phyloP scores from a whole-genome alignment of 208 protist species.

The Trypanosoma conorhini region DNA sequence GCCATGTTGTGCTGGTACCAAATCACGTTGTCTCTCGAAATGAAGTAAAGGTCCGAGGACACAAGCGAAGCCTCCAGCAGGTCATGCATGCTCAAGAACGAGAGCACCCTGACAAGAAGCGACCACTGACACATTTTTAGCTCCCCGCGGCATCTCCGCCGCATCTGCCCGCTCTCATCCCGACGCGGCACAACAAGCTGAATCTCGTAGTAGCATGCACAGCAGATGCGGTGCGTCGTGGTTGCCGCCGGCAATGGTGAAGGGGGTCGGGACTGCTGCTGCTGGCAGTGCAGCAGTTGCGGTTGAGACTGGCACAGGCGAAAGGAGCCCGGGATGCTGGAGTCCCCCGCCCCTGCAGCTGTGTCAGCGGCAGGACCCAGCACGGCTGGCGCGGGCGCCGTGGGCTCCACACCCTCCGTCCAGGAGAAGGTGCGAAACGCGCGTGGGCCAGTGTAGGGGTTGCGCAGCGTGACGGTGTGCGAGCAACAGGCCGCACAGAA shows the following conservation, averaged over 20 bases:
- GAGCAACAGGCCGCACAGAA: slow-evolving; percentile 82
- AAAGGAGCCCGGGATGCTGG: neutral
- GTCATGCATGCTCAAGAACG: slow-evolving; percentile 57
- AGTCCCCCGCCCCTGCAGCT: neutral
- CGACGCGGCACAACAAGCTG: slow-evolving; percentile 81
- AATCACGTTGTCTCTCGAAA: slow-evolving; percentile 82
- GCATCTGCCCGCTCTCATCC: slow-evolving; percentile 53
- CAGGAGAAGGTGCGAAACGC: neutral
- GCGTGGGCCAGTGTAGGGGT: neutral
- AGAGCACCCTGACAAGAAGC: slow-evolving; percentile 76
- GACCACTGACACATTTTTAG: slow-evolving; percentile 82
- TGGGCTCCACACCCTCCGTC: neutral
- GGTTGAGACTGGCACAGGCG: neutral
- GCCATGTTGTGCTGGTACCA: slow-evolving; percentile 89
- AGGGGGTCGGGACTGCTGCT: neutral
- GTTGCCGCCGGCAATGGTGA: neutral
- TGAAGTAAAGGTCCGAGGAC: slow-evolving; percentile 88
- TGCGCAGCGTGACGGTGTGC: slow-evolving; percentile 30
- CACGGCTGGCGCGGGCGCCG: neutral
- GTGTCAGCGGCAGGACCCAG: neutral
- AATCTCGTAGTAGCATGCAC: slow-evolving; percentile 76
- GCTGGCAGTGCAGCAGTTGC: neutral
- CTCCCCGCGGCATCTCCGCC: slow-evolving; percentile 78
- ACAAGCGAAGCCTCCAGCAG: slow-evolving; percentile 56
- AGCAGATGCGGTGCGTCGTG: slow-evolving; percentile 43